Conservation (phyloP, 2,329 filamentous ascomycete genomes). For the Colletotrichum sp. region DNA sequence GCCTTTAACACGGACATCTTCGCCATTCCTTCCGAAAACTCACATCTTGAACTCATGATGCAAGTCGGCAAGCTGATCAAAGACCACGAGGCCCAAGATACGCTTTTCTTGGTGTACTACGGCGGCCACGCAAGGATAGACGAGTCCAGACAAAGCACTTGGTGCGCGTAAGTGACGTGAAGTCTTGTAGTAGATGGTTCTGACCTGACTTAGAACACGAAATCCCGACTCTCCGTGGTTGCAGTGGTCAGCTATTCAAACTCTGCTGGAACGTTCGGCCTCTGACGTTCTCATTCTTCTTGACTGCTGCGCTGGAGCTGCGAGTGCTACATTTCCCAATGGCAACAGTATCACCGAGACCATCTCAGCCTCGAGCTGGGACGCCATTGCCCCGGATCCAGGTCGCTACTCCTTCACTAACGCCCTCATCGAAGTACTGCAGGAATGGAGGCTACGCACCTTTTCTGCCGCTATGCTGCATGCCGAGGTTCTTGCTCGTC, state of each 20-base stretch:
- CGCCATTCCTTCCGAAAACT: slow-evolving; percentile 62
- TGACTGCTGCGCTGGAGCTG: slow-evolving; percentile 65
- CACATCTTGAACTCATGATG: slow-evolving; percentile 64
- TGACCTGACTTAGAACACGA: slow-evolving; percentile 44
- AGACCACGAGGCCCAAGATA: slow-evolving; percentile 59
- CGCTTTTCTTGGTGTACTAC: slow-evolving; percentile 64
- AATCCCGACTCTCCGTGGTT: slow-evolving; percentile 59
- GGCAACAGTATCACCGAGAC: slow-evolving; percentile 66
- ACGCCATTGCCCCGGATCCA: slow-evolving; percentile 64
- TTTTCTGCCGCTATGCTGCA: slow-evolving; percentile 68
- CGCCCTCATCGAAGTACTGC: slow-evolving; percentile 62
- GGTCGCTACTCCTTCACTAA: slow-evolving; percentile 66
- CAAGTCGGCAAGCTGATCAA: slow-evolving; percentile 62
- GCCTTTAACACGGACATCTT: slow-evolving; percentile 63
- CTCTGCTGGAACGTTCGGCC: slow-evolving; percentile 59
- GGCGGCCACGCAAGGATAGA: slow-evolving; percentile 66
- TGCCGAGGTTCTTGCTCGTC: slow-evolving; percentile 62
- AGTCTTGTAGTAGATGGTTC: background rate
- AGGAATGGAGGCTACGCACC: slow-evolving; percentile 58
- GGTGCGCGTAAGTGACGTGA: slow-evolving; percentile 57
- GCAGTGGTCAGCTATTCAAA: slow-evolving; percentile 68
- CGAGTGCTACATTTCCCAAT: slow-evolving; percentile 63
- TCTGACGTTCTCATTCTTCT: slow-evolving; percentile 64
- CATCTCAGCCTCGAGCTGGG: slow-evolving; percentile 67
- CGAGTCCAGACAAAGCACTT: slow-evolving; percentile 64